Percentiles rank a stretch among this genome's conserved stretches.
Conservation (phyloP, 805 yeast genomes). For the Kodamaea neixiangensis region DNA sequence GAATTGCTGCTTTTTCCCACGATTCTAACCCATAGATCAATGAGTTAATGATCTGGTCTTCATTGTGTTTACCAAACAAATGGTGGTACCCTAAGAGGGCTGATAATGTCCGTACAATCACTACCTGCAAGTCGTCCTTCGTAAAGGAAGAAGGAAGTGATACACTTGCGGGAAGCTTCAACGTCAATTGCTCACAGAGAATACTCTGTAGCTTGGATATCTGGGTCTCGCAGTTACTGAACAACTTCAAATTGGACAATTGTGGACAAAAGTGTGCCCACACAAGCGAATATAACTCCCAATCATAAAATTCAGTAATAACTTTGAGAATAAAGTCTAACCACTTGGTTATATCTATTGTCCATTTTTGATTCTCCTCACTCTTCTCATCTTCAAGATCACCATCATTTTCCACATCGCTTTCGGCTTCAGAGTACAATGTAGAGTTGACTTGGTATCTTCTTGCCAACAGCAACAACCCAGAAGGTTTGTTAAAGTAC, state of each 20-base stretch:
- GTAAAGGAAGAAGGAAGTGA: constrained; percentile 42
- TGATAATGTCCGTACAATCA: constrained; percentile 61
- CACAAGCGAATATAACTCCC: constrained; percentile 71
- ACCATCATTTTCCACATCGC: not conserved
- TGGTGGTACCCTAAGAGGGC: constrained; percentile 62
- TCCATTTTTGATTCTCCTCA: constrained; percentile 2
- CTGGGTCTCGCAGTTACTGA: constrained; percentile 42
- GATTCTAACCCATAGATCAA: constrained; percentile 63
- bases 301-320: constrained; percentile 54
- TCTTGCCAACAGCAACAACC: constrained; percentile 16
- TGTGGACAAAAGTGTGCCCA: constrained; percentile 74
- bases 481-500: constrained; percentile 43
- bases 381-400: not conserved
- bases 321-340: constrained; percentile 49
- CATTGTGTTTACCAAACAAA: constrained; percentile 54
- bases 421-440: not conserved
- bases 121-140: constrained; percentile 66
- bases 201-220: constrained; percentile 44
- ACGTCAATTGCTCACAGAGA: constrained; percentile 60
- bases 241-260: constrained; percentile 56
- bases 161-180: constrained; percentile 46
- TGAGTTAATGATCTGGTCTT: constrained; percentile 63
- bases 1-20: constrained; percentile 78
- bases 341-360: constrained; percentile 44
- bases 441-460: not conserved